Percentiles rank a stretch among this genome's conserved stretches.
phyloP scores from a whole-genome alignment of 2,329 filamentous ascomycete genomes.

The Trichoderma polysporum region DNA sequence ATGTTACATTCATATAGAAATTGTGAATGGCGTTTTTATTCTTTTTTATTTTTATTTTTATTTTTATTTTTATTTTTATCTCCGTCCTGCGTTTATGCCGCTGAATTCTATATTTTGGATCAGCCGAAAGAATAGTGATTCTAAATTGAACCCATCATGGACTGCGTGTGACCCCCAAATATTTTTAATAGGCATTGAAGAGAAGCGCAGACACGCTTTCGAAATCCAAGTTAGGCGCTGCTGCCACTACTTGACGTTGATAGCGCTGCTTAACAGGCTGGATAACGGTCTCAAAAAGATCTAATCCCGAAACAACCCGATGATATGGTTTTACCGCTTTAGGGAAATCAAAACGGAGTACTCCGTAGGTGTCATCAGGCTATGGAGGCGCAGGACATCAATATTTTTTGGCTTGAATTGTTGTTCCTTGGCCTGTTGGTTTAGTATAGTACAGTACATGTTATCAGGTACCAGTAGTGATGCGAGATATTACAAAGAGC shows the following conservation, averaged over 20 bases:
- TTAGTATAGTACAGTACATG: background rate
- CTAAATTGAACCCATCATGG: too few species aligned
- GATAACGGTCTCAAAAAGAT: background rate
- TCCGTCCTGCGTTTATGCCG: too few species aligned
- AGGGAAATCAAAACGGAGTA: background rate
- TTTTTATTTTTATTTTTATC: too few species aligned
- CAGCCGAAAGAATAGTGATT: too few species aligned
- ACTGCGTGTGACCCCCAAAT: too few species aligned
- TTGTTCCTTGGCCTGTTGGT: background rate
- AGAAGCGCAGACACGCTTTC: background rate
- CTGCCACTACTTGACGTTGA: background rate
- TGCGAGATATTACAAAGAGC: background rate
- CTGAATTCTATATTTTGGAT: too few species aligned
- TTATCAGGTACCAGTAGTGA: background rate
- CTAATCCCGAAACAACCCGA: background rate
- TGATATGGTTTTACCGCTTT: background rate
- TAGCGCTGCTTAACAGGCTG: background rate
- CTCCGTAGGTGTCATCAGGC: background rate
- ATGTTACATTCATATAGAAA: too few species aligned
- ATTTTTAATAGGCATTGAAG: too few species aligned
- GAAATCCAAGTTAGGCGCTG: background rate
- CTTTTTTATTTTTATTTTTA: too few species aligned
- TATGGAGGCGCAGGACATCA: background rate
- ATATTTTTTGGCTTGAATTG: background rate
- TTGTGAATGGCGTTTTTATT: background rate